Base-by-base conservation (phyloP, 164 flowering plant genomes). In the Berberis vulgaris region DNA sequence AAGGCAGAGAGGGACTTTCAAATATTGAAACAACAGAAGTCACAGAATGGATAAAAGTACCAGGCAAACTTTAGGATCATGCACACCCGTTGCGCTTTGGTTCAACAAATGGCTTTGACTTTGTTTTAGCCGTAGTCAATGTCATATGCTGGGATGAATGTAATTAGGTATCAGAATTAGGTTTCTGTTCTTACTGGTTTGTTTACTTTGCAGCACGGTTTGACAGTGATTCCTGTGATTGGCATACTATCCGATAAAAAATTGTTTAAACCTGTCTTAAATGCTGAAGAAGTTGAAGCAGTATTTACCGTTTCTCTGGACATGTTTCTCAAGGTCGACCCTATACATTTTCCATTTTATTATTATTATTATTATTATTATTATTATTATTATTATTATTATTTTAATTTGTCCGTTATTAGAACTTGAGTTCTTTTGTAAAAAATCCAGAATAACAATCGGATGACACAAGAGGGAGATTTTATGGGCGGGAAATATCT, bases 401-500 rank as follows among this genome's bases (percentile, higher is more conserved):
- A 4, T 5, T 5, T 47, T 47, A 47, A 5, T 5, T 47, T 47
- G 50, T 5, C 5, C 1, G 50, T 5, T 47, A 47, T 47, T 58
- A 59, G 56, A 26, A 26, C 26, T 26, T 0, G 0, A 26, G 26
- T 26, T 26, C 26, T 26, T 26, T 26, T 26, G 26, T 26, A 26
- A 26, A 26, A 26, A 26, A 59, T 66, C 38, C 83, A 93, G 98
- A 87, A 93, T 69, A 94, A 86, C 56, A 88, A 85, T 53, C 75
- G 88, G 65, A 77, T 83, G 46, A 63, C 64, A 6, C 91, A 85
- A 67, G 89, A 88, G 65, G 79, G 82, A 52, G 92, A 87, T 66
- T 93, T 92, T 95, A 64, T 84, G 82, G 96, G 91, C 9, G 57
- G 65, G 39, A 87, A 81, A 76, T 84, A 82, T 67, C 63, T 88